A percentile compares a stretch with the other conserved stretches of the same genome.
phyloP scores from a whole-genome alignment of 2,329 filamentous ascomycete species.

The Epicoccum sorghinum region DNA sequence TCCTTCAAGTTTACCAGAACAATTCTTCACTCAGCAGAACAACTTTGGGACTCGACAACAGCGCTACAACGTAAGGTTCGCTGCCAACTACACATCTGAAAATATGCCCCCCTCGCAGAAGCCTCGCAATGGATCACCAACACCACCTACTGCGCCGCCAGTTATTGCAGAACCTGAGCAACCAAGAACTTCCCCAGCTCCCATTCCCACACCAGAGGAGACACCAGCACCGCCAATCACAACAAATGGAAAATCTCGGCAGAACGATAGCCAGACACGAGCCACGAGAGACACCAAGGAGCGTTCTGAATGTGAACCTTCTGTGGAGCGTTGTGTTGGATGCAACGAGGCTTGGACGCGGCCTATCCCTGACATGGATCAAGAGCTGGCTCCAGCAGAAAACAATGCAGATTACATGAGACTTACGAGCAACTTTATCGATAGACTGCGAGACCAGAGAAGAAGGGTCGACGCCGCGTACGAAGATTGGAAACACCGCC shows the following conservation, averaged over 20 bases:
- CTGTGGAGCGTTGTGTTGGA: constrained; percentile 27
- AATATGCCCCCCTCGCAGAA: constrained; percentile 29
- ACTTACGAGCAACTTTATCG: constrained; percentile 23
- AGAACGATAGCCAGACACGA: constrained; percentile 9
- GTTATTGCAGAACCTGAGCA: constrained; percentile 13
- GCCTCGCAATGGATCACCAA: constrained; percentile 22
- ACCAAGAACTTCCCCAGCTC: constrained; percentile 10
- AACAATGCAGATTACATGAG: constrained; percentile 22
- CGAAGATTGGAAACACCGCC: constrained; percentile 21
- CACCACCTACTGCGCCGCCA: constrained; percentile 11
- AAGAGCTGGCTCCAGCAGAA: constrained; percentile 20
- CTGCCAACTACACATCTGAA: constrained; percentile 26
- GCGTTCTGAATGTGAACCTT: constrained; percentile 18
- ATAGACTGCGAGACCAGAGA: constrained; percentile 22
- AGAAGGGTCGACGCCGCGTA: constrained; percentile 28
- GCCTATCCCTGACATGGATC: constrained; percentile 23
- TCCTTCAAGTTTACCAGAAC: constrained; percentile 14
- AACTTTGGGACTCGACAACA: constrained; percentile 25
- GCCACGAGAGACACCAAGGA: constrained; percentile 5
- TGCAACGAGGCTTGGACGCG: constrained; percentile 30
- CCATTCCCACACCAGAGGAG: constrained; percentile 15
- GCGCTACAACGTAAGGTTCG: constrained; percentile 37
- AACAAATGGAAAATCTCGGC: constrained; percentile 6
- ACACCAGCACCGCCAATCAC: not conserved
- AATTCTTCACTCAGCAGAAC: constrained; percentile 13